Evolutionary conservation across 768 basidiomycete genomes (phyloP).

Genomic region (Boletus fagicola): DNA sequence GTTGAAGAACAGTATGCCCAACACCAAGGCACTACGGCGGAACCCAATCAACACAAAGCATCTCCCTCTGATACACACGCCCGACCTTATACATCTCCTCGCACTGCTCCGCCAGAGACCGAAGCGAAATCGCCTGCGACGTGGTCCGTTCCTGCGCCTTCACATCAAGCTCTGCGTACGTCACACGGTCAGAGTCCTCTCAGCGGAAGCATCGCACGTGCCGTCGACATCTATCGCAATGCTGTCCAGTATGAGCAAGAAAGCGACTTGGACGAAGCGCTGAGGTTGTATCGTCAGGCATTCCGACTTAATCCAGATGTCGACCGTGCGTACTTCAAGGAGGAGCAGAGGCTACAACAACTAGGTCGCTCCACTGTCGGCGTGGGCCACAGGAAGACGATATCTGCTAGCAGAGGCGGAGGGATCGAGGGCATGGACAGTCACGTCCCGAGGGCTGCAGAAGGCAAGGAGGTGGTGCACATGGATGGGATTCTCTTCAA

Average conservation of each 20-base stretch:
- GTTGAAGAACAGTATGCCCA: constrained; percentile 16
- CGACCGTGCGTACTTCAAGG: constrained; percentile 63
- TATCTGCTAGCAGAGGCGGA: constrained; percentile 70
- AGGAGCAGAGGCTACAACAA: constrained; percentile 41
- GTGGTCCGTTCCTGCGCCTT: constrained; percentile 14
- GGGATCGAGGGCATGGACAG: constrained; percentile 63
- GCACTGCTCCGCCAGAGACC: not conserved
- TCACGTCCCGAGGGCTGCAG: constrained; percentile 68
- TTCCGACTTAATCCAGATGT: constrained; percentile 77
- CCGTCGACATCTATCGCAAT: constrained; percentile 63
- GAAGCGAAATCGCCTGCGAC: constrained; percentile 10
- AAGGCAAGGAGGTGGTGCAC: constrained; percentile 7
- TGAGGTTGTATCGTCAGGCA: constrained; percentile 73
- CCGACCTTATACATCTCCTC: constrained; percentile 3
- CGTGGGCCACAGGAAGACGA: constrained; percentile 68
- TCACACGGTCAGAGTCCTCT: constrained; percentile 31
- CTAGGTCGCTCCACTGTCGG: constrained; percentile 1
- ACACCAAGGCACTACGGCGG: not conserved
- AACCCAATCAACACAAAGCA: not conserved
- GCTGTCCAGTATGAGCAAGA: constrained; percentile 75
- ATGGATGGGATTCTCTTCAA: constrained; percentile 44
- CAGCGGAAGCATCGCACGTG: constrained; percentile 41
- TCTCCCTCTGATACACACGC: constrained; percentile 10
- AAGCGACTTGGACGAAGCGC: constrained; percentile 73
- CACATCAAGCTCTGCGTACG: constrained; percentile 15